Evolutionary conservation across 257 asterid species (phyloP).

Genomic region (Coffea eugenioides): DNA sequence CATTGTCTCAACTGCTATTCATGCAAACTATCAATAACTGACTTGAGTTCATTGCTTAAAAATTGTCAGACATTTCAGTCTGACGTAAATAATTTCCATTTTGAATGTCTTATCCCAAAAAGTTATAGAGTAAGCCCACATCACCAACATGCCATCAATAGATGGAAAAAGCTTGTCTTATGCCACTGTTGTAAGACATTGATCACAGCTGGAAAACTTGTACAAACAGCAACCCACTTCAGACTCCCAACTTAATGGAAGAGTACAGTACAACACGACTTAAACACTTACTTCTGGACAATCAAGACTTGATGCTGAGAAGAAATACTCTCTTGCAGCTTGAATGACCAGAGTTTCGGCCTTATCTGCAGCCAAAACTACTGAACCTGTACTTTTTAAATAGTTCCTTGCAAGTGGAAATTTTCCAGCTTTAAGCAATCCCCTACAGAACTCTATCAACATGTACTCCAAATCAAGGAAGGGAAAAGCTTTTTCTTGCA

Average conservation of each 20-base stretch:
- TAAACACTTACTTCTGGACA: slow-evolving; percentile 70
- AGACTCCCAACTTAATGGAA: background rate
- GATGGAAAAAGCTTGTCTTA: background rate
- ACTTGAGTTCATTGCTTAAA: background rate
- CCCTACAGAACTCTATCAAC: slow-evolving; percentile 94
- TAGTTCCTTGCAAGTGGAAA: slow-evolving; percentile 93
- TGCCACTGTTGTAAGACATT: background rate
- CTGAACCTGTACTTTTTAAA: slow-evolving; percentile 80
- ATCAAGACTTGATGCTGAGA: slow-evolving; percentile 93
- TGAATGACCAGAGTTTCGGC: slow-evolving; percentile 95
- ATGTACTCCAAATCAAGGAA: slow-evolving; percentile 88
- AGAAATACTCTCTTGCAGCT: slow-evolving; percentile 98
- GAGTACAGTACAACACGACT: background rate
- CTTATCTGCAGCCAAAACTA: slow-evolving; percentile 79
- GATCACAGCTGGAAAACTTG: background rate
- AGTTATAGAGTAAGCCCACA: background rate
- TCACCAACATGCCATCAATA: background rate
- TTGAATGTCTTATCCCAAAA: background rate
- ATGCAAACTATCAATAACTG: background rate
- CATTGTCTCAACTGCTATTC: background rate
- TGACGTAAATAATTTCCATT: background rate
- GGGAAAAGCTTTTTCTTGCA: slow-evolving; percentile 91
- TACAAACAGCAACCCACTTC: background rate
- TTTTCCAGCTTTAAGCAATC: slow-evolving; percentile 92
- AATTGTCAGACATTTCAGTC: background rate